Evolutionary conservation across 2,329 filamentous ascomycete genomes (phyloP), one percentile per base, ranked within the genome.

Genomic region (Phoma sp.): DNA sequence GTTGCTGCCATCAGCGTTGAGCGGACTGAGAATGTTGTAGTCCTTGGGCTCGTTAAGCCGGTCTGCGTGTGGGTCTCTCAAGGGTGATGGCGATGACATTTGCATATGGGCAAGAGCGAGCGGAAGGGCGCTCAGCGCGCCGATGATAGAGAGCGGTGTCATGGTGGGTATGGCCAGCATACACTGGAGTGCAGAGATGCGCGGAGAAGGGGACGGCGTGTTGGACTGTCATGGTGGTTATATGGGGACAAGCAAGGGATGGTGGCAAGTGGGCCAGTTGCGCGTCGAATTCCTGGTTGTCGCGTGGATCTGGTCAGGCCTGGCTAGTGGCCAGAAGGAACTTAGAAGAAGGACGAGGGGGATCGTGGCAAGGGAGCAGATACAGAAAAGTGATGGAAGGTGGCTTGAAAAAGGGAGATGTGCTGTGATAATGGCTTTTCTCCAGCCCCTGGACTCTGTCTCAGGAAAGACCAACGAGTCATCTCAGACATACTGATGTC

Each of bases 21-120:
- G 81, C 2, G 91, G 91, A 14, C 81, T 80, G 29, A 86, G 90
- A 78, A 91, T 91, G 64, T 83, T 84, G 78, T 89, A 91, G 77
- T 93, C 89, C 69, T 68, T 69, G 14, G 59, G 64, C 36, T 69
- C 85, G 81, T 46, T 62, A 36, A 48, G 81, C 28, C 74, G 74
- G 28, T 77, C 70, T 15, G 73, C 74, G 36, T 78, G 70, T 15
- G 78, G 77, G 61, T 84, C 80, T 55, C 79, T 79, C 20, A 86
- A 74, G 9, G 83, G 81, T 53, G 79, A 81, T 2, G 84, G 84
- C 53, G 78, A 78, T 61, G 71, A 75, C 81, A 86, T 80, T 68
- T 85, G 79, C 76, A 86, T 83, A 67, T 86, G 84, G 54, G 68
- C 59, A 42, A 66, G 42, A 14, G 59, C 58, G 12, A 53, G 30